Base-by-base conservation (phyloP, 2,329 filamentous ascomycete species). In the Alternaria burnsii region DNA sequence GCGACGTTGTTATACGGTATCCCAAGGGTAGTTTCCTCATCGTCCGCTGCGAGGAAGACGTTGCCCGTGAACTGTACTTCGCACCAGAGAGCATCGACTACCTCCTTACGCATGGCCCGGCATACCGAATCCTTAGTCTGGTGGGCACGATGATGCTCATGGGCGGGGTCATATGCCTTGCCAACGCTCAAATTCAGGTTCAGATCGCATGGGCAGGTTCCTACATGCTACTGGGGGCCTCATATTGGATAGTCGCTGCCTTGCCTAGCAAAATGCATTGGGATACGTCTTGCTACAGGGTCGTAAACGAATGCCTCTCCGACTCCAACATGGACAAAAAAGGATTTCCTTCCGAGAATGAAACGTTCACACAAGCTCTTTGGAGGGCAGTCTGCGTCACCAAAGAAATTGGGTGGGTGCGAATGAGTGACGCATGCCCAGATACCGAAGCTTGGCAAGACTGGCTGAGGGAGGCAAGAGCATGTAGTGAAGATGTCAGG, bases 161-260 rank as follows among this genome's bases (percentile, higher is more conserved):
- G 83, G 76, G 82, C 38, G 83, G 83, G 12, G 82, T 85, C 63
- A 82, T 85, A 42, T 80, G 78, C 42, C 79, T 85, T 3, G 83
- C 82, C 62, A 85, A 85, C 56, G 79, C 83, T 3, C 79, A 78
- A 24, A 80, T 83, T 11, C 74, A 81, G 42, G 72, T 81, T 0
- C 83, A 85, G 62, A 79, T 83, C 34, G 81, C 79, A 2, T 85
- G 83, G 79, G 83, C 82, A 0, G 82, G 74, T 1, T 78, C 82
- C 0, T 85, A 83, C 66, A 81, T 85, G 75, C 68, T 84, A 12
- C 80, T 84, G 38, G 83, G 83, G 53, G 78, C 82, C 2, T 77
- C 77, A 9, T 84, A 85, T 66, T 85, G 83, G 83, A 78, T 82
- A 18, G 82, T 82, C 2, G 83, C 83, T 42, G 83, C 83, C 14